Conservation (phyloP, 1,284 basidiomycete species). For the Cryptococcus maquisensis region DNA sequence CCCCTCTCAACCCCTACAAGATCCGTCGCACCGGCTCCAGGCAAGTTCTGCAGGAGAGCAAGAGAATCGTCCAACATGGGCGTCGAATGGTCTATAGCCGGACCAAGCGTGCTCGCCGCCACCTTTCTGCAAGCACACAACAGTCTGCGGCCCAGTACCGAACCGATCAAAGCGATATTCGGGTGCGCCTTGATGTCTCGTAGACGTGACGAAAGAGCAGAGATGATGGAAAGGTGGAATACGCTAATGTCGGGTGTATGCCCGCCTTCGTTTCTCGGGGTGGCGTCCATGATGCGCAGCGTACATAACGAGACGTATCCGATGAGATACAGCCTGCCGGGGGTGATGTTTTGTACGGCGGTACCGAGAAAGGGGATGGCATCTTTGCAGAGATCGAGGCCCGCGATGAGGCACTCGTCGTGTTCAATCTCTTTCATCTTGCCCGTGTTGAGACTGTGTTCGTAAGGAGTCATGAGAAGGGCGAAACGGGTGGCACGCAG, state of each 20-base stretch:
- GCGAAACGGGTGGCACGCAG: conserved; percentile 13
- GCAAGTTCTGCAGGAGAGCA: too few relatives aligned
- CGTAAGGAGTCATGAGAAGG: conserved; percentile 16
- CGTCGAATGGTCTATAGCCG: not conserved
- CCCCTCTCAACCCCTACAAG: not conserved
- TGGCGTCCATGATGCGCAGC: conserved; percentile 14
- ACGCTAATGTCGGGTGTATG: conserved; percentile 12
- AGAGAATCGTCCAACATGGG: not conserved
- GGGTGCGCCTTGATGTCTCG: conserved; percentile 14
- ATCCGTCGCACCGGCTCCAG: not conserved
- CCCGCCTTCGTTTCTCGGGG: conserved; percentile 6
- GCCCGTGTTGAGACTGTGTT: conserved; percentile 8
- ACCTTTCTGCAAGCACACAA: conserved; percentile 13
- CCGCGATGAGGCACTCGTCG: conserved; percentile 12
- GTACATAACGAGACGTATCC: conserved; percentile 14
- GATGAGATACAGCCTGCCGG: conserved; percentile 15
- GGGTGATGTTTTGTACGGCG: conserved; percentile 7
- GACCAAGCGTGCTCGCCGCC: not conserved
- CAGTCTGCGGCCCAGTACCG: conserved; percentile 13
- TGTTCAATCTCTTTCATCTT: conserved; percentile 2
- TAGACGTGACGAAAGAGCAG: conserved; percentile 10
- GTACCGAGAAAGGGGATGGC: conserved; percentile 11
- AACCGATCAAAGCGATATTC: conserved; percentile 14
- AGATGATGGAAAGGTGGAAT: conserved; percentile 16
- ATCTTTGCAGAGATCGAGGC: conserved; percentile 12